Evolutionary conservation across 208 protist genomes (phyloP).

Genomic region (Strigomonas culicis): DNA sequence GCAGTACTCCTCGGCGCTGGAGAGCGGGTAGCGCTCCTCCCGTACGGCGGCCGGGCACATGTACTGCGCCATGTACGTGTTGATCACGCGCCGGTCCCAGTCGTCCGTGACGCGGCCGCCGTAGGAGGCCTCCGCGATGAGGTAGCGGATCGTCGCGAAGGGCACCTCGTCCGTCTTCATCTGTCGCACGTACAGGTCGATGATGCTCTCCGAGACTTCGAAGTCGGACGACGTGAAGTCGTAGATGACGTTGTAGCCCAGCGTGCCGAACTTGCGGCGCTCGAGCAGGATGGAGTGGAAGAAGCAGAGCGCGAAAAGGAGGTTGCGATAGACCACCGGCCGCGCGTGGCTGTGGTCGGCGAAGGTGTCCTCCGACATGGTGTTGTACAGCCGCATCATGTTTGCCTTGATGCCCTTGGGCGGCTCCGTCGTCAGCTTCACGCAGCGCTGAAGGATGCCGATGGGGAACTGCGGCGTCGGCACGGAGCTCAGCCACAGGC

Average conservation of each 20-base stretch:
- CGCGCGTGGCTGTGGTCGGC: conserved; percentile 50
- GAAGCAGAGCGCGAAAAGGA: conserved; percentile 97
- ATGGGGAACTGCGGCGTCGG: conserved; percentile 97
- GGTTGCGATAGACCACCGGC: conserved; percentile 92
- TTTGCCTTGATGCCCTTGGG: conserved; percentile 97
- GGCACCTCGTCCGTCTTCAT: conserved; percentile 91
- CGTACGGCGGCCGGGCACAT: conserved; percentile 85
- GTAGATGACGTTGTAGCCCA: conserved; percentile 99
- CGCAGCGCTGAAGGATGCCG: conserved; percentile 93
- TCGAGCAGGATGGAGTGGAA: conserved; percentile 98
- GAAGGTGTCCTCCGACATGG: conserved; percentile 90
- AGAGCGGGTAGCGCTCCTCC: conserved; percentile 86
- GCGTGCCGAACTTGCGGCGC: conserved; percentile 97
- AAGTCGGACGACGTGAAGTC: conserved; percentile 99
- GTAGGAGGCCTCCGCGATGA: conserved; percentile 98
- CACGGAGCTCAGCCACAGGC: conserved; percentile 98
- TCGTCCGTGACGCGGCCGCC: conserved; percentile 98
- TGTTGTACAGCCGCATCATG: conserved; percentile 95
- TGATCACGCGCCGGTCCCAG: conserved; percentile 96
- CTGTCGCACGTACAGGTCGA: conserved; percentile 85
- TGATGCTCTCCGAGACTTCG: conserved; percentile 93
- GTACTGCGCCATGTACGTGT: conserved; percentile 96
- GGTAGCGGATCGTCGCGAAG: conserved; percentile 97
- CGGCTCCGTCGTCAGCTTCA: conserved; percentile 99
- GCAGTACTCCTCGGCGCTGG: conserved; percentile 81